These are phyloP conservation scores for Murraya koenigii DNA, from an alignment of 345 rosid species.

Conservation along the genomic window DNA sequence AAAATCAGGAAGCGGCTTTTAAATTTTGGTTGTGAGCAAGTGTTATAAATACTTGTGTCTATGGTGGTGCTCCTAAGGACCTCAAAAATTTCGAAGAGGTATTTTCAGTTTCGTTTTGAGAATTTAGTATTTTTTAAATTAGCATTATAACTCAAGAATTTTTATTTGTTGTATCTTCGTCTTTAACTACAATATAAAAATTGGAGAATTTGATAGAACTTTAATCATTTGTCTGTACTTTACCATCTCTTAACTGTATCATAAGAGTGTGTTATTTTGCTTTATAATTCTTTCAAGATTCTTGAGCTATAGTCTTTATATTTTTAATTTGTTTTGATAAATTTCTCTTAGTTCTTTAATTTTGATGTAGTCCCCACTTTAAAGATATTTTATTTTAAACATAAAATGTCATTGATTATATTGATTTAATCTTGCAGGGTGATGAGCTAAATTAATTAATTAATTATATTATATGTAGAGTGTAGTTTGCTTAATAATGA, in stretches of 20 bases:
- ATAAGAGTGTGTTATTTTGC: not conserved
- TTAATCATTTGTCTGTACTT: not conserved
- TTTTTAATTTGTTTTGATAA: too few relatives aligned
- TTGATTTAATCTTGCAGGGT: too few relatives aligned
- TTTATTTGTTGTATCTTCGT: not conserved
- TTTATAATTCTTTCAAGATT: too few relatives aligned
- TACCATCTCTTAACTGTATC: not conserved
- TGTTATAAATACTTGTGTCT: conserved; percentile 80
- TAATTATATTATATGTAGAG: too few relatives aligned
- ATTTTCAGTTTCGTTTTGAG: conserved; percentile 6
- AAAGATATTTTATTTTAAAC: too few relatives aligned
- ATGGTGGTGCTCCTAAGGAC: conserved; percentile 97
- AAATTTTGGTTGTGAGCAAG: conserved; percentile 66
- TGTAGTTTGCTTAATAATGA: too few relatives aligned
- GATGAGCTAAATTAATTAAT: too few relatives aligned
- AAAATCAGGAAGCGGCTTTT: conserved; percentile 82
- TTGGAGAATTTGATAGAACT: not conserved
- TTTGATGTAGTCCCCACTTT: too few relatives aligned
- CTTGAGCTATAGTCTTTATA: too few relatives aligned
- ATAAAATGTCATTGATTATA: too few relatives aligned
- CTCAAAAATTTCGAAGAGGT: conserved; percentile 92
- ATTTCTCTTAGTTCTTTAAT: too few relatives aligned
- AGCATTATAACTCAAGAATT: conserved; percentile 75
- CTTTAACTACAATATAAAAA: not conserved
- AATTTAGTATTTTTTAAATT: conserved; percentile 34